Evolutionary conservation across 2,329 filamentous ascomycete genomes (phyloP).

Genomic region (Botrytis fabae): DNA sequence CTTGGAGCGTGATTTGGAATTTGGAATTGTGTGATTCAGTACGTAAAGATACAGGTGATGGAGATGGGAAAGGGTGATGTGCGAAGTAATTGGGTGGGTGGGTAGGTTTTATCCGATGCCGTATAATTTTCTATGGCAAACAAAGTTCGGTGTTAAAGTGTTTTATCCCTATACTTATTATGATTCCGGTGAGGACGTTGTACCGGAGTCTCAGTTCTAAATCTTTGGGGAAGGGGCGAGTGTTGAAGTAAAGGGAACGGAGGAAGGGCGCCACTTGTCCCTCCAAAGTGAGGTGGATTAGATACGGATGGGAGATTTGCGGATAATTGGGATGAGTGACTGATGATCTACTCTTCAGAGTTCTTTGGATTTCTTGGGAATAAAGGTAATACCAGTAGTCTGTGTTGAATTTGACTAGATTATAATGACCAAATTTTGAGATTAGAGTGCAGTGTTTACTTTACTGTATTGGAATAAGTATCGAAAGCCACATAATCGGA

Average conservation of each 20-base stretch:
- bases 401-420: neutral
- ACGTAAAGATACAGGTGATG: neutral
- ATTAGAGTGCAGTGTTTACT: neutral
- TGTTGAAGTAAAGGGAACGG: neutral
- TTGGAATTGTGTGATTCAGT: neutral
- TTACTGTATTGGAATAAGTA: neutral
- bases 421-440: neutral
- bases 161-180: neutral
- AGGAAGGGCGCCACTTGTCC: neutral
- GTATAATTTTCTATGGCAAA: neutral
- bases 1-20: neutral
- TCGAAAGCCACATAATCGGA: rapidly evolving
- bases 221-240: neutral
- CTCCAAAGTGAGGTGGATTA: neutral
- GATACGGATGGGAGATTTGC: neutral
- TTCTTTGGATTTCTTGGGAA: neutral
- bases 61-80: neutral
- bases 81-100: neutral
- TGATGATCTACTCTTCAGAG: neutral
- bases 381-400: neutral
- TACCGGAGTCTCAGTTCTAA: neutral
- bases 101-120: neutral
- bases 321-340: neutral
- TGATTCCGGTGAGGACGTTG: rapidly evolving
- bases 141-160: neutral